phyloP scores from a whole-genome alignment of 2,329 filamentous ascomycete genomes.

The Aspergillus sp. region DNA sequence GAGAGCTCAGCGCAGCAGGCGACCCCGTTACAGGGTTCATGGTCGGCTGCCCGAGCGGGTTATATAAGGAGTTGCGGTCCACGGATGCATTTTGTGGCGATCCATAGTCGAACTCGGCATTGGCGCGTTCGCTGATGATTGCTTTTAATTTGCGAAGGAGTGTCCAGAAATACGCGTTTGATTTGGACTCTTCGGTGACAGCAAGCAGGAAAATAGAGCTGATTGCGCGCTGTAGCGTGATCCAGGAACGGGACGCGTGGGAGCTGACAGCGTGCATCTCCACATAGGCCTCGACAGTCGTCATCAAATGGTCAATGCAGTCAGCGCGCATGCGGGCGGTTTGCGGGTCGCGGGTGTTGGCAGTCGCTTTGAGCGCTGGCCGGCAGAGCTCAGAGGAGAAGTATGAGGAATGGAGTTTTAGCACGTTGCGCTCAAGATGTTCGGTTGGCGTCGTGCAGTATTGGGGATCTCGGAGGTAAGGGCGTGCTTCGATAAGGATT shows the following conservation, averaged over 20 bases:
- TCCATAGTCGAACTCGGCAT: slow-evolving; percentile 31
- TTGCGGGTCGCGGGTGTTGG: slow-evolving; percentile 43
- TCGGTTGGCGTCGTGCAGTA: slow-evolving; percentile 46
- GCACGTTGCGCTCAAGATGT: slow-evolving; percentile 59
- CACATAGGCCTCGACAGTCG: slow-evolving; percentile 60
- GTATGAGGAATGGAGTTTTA: slow-evolving; percentile 63
- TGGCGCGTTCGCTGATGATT: slow-evolving; percentile 46
- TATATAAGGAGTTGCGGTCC: slow-evolving; percentile 17
- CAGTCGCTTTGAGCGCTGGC: slow-evolving; percentile 57
- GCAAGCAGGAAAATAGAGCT: slow-evolving; percentile 50
- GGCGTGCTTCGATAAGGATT: slow-evolving; percentile 59
- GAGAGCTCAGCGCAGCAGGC: slow-evolving; percentile 22
- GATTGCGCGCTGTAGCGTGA: slow-evolving; percentile 48
- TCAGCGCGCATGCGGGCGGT: slow-evolving; percentile 48
- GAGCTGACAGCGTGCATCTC: slow-evolving; percentile 50
- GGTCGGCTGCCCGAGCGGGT: slow-evolving; percentile 15
- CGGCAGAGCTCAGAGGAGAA: slow-evolving; percentile 63
- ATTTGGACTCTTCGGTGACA: slow-evolving; percentile 46
- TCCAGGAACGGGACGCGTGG: slow-evolving; percentile 48
- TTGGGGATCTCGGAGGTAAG: slow-evolving; percentile 56
- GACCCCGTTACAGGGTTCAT: slow-evolving; percentile 30
- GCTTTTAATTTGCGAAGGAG: slow-evolving; percentile 44
- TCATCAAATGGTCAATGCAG: slow-evolving; percentile 57
- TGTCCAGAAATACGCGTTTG: slow-evolving; percentile 39
- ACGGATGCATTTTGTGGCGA: slow-evolving; percentile 16